Evolutionary conservation across 2,329 filamentous ascomycete species (phyloP).

Genomic region (Botrytis medusae): DNA sequence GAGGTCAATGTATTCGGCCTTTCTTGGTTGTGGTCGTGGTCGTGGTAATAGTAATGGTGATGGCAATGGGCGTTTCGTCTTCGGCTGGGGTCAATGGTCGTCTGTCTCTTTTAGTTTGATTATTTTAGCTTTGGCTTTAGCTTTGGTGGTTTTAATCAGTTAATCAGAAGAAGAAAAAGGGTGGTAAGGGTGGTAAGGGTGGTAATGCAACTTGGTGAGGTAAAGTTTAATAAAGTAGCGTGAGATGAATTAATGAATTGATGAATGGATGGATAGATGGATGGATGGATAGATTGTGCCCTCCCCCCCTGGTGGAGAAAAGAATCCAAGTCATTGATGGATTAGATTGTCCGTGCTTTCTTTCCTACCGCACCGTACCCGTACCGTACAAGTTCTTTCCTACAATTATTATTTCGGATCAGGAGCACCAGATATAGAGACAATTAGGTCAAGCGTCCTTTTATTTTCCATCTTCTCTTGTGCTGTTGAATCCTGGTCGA

Average conservation of each 20-base stretch:
- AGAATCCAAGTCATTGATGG: slow-evolving; percentile 1
- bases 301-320: slow-evolving; percentile 9
- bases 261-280: neutral
- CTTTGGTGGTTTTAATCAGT: neutral
- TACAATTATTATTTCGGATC: neutral
- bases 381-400: neutral
- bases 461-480: neutral
- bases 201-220: neutral
- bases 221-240: neutral
- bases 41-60: neutral
- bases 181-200: slow-evolving; percentile 3
- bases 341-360: slow-evolving; percentile 1
- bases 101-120: slow-evolving; percentile 16
- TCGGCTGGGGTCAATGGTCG: neutral
- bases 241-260: neutral
- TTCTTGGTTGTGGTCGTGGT: neutral
- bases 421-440: neutral
- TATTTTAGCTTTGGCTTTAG: neutral
- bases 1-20: slow-evolving; percentile 6
- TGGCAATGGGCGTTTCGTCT: neutral
- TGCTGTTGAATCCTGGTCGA: neutral
- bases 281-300: neutral
- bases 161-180: neutral
- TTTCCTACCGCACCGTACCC: neutral
- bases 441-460: neutral